Base-by-base conservation (phyloP, 1,284 basidiomycete genomes). In the Ustilago hordei region DNA sequence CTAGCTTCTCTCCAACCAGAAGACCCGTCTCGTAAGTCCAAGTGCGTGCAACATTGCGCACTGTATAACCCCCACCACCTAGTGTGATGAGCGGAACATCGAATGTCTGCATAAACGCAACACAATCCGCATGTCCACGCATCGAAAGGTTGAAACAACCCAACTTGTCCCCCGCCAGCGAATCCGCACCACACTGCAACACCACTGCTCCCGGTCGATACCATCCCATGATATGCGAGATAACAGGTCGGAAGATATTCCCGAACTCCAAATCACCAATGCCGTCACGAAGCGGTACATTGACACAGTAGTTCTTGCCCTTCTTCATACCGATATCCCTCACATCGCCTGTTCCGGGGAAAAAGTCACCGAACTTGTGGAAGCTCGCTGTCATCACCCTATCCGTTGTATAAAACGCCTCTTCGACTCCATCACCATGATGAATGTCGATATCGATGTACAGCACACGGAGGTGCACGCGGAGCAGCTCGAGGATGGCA, bases 371-470 rank as follows among this genome's bases (percentile, higher is more conserved):
- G 83, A 93, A 98, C 78, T 88, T 88, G 89, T 99, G 97, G 86
- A 99, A 97, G 47, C 93, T 81, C 93, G 85, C 91, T 92, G 96
- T 98, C 92, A 98, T 95, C 79, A 99, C 96, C 60, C 96, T 89
- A 86, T 99, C 93, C 3, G 95, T 98, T 31, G 94, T 95, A 87
- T 98, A 98, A 88, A 99, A 99, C 1, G 96, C 97, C 86, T 99
- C 96, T 83, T 99, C 96, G 39, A 99, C 96, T 19, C 96, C 97
- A 84, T 99, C 97, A 8, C 96, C 96, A 82, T 99, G 96, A 86
- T 98, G 96, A 64, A 95, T 95, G 87, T 99, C 96, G 65, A 99
- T 96, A 87, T 99, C 96, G 85, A 99, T 93, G 87, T 99, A 99
- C 31, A 99, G 89, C 2, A 99, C 95, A 64, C 97, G 92, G 0